A percentile compares a stretch with the other conserved stretches of the same genome.
Evolutionary conservation across 2,329 filamentous ascomycete genomes (phyloP).

Genomic region (Aureobasidium sp.): DNA sequence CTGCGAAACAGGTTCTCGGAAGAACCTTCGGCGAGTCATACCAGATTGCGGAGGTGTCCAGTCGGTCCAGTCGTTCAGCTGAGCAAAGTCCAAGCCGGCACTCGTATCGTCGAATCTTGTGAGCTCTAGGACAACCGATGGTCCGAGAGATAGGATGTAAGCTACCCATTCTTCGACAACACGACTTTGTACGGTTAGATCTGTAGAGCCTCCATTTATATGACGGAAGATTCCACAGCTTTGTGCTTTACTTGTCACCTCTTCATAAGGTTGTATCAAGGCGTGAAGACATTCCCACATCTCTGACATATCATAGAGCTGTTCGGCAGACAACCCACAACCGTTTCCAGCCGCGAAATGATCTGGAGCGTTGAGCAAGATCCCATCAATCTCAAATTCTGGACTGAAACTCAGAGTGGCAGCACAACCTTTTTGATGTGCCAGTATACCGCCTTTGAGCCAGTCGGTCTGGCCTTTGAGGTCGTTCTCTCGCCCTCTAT

Average conservation of each 20-base stretch:
- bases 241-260: constrained; percentile 45
- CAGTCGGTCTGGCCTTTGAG: constrained; percentile 53
- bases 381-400: constrained; percentile 41
- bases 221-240: constrained; percentile 47
- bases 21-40: constrained; percentile 45
- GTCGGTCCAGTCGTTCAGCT: constrained; percentile 45
- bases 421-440: constrained; percentile 37
- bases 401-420: constrained; percentile 39
- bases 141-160: constrained; percentile 51
- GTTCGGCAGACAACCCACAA: constrained; percentile 43
- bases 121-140: constrained; percentile 46
- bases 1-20: constrained; percentile 51
- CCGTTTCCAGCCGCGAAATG: constrained; percentile 51
- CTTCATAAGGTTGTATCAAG: constrained; percentile 47
- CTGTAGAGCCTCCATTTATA: constrained; percentile 36
- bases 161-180: constrained; percentile 54
- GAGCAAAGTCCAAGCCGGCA: constrained; percentile 44
- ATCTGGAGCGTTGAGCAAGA: constrained; percentile 47
- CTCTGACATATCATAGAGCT: constrained; percentile 57
- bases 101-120: constrained; percentile 31
- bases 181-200: constrained; percentile 43
- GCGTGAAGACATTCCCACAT: constrained; percentile 53
- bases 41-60: constrained; percentile 43
- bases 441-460: constrained; percentile 49
- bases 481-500: constrained; percentile 50